Base-by-base conservation (phyloP, 495 filamentous ascomycete genomes). In the Penicillium salamii region DNA sequence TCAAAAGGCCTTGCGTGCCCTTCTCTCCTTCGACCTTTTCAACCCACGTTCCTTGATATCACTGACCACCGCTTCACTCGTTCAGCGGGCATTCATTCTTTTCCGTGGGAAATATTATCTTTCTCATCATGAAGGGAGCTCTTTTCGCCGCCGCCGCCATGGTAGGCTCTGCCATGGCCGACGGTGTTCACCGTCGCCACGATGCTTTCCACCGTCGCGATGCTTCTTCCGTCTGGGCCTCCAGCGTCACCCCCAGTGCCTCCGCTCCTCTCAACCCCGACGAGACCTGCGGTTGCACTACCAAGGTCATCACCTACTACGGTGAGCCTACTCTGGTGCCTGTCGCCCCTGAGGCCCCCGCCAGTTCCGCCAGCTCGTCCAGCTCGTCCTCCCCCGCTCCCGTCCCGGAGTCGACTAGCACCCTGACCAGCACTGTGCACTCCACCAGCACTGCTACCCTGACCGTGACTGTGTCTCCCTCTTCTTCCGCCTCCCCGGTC, bases 11-110 rank as follows among this genome's bases (percentile, higher is more conserved):
- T 53, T 63, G 39, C 69, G 61, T 63, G 69, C 72, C 78, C 78
- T 63, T 63, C 64, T 65, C 57, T 71, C 65, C 61, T 53, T 71
- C 70, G 61, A 62, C 55, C 34, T 56, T 54, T 42, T 47, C 55
- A 57, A 60, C 53, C 56, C 62, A 62, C 67, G 70, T 74, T 72
- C 72, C 61, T 72, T 46, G 52, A 51, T 44, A 40, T 42, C 50
- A 56, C 57, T 76, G 68, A 84, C 79, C 67, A 91, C 89, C 88
- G 89, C 89, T 92, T 91, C 89, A 92, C 86, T 95, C 89, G 62
- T 95, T 95, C 77, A 92, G 89, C 89, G 88, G 89, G 86, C 88
- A 86, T 76, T 92, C 88, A 72, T 90, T 91, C 73, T 53, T 66
- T 49, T 42, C 38, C 42, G 55, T 53, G 14, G 58, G 38, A 43